phyloP scores from a whole-genome alignment of 1,284 basidiomycete species.

The Trichosporon inkin region DNA sequence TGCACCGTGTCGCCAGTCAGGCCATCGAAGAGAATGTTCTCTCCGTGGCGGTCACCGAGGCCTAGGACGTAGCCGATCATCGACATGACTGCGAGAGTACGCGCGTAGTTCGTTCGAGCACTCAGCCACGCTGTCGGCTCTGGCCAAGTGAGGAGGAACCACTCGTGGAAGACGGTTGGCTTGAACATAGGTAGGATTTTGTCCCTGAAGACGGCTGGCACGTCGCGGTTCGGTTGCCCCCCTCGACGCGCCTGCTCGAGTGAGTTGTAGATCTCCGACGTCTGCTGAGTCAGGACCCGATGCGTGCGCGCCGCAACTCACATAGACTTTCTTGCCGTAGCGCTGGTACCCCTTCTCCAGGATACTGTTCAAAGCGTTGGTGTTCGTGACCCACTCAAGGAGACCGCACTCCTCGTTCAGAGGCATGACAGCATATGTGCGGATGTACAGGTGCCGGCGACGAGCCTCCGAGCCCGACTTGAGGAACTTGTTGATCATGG shows the following conservation, averaged over 20 bases:
- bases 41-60: slow-evolving; percentile 94
- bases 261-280: slow-evolving; percentile 56
- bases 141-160: slow-evolving; percentile 95
- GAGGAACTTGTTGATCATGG: slow-evolving; percentile 95
- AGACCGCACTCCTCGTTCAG: slow-evolving; percentile 96
- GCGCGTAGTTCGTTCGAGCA: slow-evolving; percentile 76
- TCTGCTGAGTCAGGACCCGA: slow-evolving; percentile 30
- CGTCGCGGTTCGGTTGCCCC: background rate
- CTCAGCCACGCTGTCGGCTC: slow-evolving; percentile 94
- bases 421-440: slow-evolving; percentile 93
- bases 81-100: slow-evolving; percentile 95
- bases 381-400: slow-evolving; percentile 98
- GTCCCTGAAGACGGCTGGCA: slow-evolving; percentile 55
- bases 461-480: slow-evolving; percentile 92
- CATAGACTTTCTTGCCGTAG: slow-evolving; percentile 61
- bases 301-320: slow-evolving; percentile 49
- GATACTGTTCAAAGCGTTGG: slow-evolving; percentile 76
- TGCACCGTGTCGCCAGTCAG: slow-evolving; percentile 90
- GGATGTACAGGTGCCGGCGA: slow-evolving; percentile 78
- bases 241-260: slow-evolving; percentile 48
- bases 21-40: slow-evolving; percentile 91
- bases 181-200: slow-evolving; percentile 63
- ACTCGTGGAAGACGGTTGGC: slow-evolving; percentile 87
- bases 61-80: slow-evolving; percentile 98
- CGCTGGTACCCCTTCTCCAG: slow-evolving; percentile 69